phyloP scores from a whole-genome alignment of 306 rosid species.

The Mimosa bimucronata region DNA sequence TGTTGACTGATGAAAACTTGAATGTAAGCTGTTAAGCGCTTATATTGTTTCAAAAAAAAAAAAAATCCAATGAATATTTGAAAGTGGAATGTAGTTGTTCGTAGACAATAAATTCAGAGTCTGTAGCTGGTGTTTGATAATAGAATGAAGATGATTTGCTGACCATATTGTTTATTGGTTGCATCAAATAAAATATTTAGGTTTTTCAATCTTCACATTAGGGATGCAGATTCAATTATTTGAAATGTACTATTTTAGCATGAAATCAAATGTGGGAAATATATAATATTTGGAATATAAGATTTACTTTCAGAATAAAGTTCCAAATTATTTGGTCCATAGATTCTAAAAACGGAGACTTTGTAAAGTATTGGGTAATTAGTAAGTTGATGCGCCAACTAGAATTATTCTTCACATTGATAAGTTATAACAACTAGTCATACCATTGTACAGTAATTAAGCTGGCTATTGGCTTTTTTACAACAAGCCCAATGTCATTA shows the following conservation, averaged over 20 bases:
- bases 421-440: neutral
- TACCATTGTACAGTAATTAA: neutral
- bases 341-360: neutral
- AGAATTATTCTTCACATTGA: neutral
- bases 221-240: conserved; percentile 8
- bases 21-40: conserved; percentile 22
- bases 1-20: neutral
- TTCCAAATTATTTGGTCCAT: neutral
- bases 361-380: neutral
- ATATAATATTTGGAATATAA: neutral
- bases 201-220: conserved; percentile 1
- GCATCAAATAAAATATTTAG: conserved; percentile 11
- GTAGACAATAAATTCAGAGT: neutral
- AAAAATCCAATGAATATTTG: neutral
- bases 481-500: conserved; percentile 4
- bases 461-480: neutral
- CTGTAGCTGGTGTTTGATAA: neutral
- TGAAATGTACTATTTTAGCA: conserved; percentile 4
- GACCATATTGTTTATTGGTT: conserved; percentile 3
- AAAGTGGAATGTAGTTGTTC: neutral
- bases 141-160: conserved; percentile 9
- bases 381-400: neutral
- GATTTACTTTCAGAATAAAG: neutral
- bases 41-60: neutral
- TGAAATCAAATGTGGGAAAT: neutral